phyloP scores from a whole-genome alignment of 2,329 filamentous ascomycete genomes.

The Paradendryphiella salina region DNA sequence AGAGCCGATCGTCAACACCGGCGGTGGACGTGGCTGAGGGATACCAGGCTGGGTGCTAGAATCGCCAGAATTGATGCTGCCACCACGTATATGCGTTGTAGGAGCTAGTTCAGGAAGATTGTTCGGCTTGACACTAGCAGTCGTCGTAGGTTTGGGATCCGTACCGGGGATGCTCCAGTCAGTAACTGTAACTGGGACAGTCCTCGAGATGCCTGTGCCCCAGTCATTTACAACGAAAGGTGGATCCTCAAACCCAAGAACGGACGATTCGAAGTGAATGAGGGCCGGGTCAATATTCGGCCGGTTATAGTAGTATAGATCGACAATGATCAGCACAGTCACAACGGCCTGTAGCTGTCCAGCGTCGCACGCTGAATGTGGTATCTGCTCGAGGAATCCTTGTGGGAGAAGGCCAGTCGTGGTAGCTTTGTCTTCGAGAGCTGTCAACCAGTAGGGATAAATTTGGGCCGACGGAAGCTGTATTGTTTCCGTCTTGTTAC shows the following conservation, averaged over 20 bases:
- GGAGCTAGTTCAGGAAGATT: conserved; percentile 4
- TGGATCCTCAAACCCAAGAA: conserved; percentile 31
- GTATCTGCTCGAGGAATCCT: conserved; percentile 44
- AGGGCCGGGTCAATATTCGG: conserved; percentile 26
- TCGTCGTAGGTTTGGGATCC: conserved; percentile 10
- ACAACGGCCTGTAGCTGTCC: conserved; percentile 48
- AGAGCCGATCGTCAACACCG: conserved; percentile 48
- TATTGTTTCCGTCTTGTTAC: conserved; percentile 41
- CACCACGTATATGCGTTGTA: conserved; percentile 8
- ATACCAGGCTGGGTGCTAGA: conserved; percentile 33
- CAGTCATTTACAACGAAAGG: conserved; percentile 16
- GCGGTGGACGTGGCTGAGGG: conserved; percentile 24
- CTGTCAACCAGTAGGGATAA: conserved; percentile 45
- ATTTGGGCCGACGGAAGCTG: conserved; percentile 42
- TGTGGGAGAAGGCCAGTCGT: conserved; percentile 42
- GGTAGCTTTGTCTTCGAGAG: conserved; percentile 28
- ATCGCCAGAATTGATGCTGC: conserved; percentile 17
- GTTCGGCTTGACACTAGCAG: conserved; percentile 3
- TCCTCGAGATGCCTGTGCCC: conserved; percentile 8
- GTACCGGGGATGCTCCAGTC: conserved; percentile 18
- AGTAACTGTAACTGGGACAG: conserved; percentile 16
- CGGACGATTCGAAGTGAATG: conserved; percentile 37
- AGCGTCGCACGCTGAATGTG: conserved; percentile 37
- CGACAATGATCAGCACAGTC: conserved; percentile 50
- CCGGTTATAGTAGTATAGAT: conserved; percentile 41